Percentiles rank a stretch among this genome's conserved stretches.
Conservation (phyloP, 176 grass and related monocot species). For the Carex parvula region DNA sequence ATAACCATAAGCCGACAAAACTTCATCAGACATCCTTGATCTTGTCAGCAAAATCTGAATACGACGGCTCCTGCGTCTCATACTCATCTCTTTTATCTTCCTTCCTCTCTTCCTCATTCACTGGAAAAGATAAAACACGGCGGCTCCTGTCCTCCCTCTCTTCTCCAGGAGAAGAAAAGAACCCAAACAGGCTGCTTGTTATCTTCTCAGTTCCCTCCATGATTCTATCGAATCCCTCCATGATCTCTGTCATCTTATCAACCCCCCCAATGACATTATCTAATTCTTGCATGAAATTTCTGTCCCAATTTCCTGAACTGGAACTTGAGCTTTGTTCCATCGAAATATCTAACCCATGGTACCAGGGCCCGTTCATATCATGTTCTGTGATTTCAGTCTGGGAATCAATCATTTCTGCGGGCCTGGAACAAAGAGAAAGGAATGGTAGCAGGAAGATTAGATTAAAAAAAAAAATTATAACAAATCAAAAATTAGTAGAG, state of each 20-base stretch:
- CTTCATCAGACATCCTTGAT: conserved; percentile 55
- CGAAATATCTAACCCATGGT: conserved; percentile 23
- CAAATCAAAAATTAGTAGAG: not conserved
- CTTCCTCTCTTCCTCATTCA: conserved; percentile 25
- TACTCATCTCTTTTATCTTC: conserved; percentile 8
- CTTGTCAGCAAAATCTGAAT: conserved; percentile 55
- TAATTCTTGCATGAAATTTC: conserved; percentile 41
- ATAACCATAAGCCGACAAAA: not conserved
- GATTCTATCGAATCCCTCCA: conserved; percentile 30
- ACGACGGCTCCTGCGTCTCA: conserved; percentile 30
- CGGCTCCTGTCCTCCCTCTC: conserved; percentile 12
- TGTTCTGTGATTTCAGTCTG: conserved; percentile 79
- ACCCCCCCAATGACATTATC: not conserved
- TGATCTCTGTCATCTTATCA: conserved; percentile 39
- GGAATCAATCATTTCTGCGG: conserved; percentile 67
- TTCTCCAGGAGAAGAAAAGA: conserved; percentile 27
- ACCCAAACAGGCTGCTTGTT: conserved; percentile 49
- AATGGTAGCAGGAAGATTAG: not conserved
- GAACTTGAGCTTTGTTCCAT: not conserved
- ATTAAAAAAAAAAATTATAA: not conserved
- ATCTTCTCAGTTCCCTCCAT: conserved; percentile 57
- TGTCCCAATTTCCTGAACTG: conserved; percentile 26
- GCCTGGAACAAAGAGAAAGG: conserved; percentile 36
- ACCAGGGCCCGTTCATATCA: conserved; percentile 56
- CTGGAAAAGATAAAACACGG: not conserved